Conservation (phyloP, 208 protist species). For the Giardia muris region DNA sequence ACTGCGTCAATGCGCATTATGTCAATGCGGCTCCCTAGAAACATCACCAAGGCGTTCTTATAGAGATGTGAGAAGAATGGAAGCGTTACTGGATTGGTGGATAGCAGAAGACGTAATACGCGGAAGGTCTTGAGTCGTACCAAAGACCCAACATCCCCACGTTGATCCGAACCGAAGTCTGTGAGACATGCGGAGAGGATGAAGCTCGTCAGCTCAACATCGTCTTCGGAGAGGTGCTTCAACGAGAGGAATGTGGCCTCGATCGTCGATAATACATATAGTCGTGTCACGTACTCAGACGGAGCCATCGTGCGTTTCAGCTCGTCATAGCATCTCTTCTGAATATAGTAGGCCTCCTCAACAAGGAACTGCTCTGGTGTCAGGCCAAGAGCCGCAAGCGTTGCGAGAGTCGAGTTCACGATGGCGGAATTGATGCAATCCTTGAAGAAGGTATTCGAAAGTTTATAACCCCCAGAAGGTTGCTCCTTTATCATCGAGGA, state of each 20-base stretch:
- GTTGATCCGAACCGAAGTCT: not conserved
- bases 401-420: not conserved
- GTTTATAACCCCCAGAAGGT: not conserved
- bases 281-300: not conserved
- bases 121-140: not conserved
- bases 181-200: not conserved
- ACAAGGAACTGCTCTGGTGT: not conserved
- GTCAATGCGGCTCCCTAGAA: not conserved
- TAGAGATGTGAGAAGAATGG: not conserved
- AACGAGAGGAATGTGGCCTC: not conserved
- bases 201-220: not conserved
- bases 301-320: not conserved
- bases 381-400: not conserved
- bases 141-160: not conserved
- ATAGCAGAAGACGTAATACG: not conserved
- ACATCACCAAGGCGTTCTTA: not conserved
- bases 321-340: not conserved
- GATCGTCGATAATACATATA: not conserved
- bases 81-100: not conserved
- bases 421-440: not conserved
- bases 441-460: not conserved
- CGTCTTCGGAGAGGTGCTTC: not conserved
- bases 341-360: not conserved
- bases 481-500: not conserved
- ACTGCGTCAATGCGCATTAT: not conserved